Base-by-base conservation (phyloP, 2,329 filamentous ascomycete species). In the Sporothrix pseudoabietina region DNA sequence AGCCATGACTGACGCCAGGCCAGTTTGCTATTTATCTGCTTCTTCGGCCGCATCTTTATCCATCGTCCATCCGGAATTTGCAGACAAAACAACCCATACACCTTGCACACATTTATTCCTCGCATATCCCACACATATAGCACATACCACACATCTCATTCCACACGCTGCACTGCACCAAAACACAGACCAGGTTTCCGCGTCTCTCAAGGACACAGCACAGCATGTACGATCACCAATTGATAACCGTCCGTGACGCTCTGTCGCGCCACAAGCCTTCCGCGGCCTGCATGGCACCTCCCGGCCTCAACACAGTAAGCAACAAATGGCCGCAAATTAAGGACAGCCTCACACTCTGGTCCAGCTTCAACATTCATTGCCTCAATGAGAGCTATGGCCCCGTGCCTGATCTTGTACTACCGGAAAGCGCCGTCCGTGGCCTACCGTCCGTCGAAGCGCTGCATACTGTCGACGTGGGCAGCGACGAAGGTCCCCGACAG, bases 371-470 rank as follows among this genome's bases (percentile, higher is more conserved):
- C 52, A 55, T 55, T 2, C n/a, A 22, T n/a, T 22, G 52, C 52
- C 52, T 55, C 52, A 55, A 55, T n/a, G 52, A 55, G n/a, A 55
- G 52, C 5, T 55, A 55, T n/a, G 52, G 52, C n/a, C 52, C 26
- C 22, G 52, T 55, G n/a, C 52, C 26, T 7, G 22, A 55, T n/a
- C 22, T 55, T 8, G 7, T n/a, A 7, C 52, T 55, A 8, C 52
- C 52, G 10, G 52, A 19, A 9, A 10, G 10, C 52, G n/a, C 22
- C n/a, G 22, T 22, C n/a, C 52, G 22, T 8, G 52, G 1, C 52
- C 52, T 55, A 6, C 52, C 52, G 52, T 26, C 22, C 22, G n/a
- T 55, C 3, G 52, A 55, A 19, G 52, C 1, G 52, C 22, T 55
- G 52, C 52, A 54, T n/a, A 3, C n/a, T n/a, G 52, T 54, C 16